Evolutionary conservation across 2,329 filamentous ascomycete genomes (phyloP), one percentile per base, ranked within the genome.

Genomic region (Claviceps quebecensis): DNA sequence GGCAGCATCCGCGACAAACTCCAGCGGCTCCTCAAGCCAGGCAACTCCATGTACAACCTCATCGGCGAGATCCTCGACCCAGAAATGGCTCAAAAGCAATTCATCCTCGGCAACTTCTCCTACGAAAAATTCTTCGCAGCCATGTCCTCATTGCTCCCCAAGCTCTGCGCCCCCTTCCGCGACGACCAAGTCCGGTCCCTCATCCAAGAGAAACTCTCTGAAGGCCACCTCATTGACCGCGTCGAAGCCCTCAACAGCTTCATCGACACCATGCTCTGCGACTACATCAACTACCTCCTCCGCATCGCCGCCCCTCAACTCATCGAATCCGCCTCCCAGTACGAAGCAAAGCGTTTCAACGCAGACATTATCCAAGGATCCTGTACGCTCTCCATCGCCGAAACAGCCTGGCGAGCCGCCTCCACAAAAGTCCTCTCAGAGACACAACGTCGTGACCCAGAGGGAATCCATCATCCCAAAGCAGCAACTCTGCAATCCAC

Each of bases 201-300:
- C 19, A 72, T 81, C 1, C 77, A 84, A 48, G 79, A 82, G 54
- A 77, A 80, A 56, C 69, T 83, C 8, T 66, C 67, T 46, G 70
- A 75, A 22, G 78, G 81, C 4, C 76, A 82, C 61, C 78, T 89
- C 60, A 84, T 89, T 16, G 82, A 86, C 60, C 83, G 87, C 55
- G 75, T 91, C 1, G 83, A 88, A 67, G 82, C 83, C 14, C 72
- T 93, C 2, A 77, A 88, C 50, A 78, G 81, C 34, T 84, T 87
- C 57, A 85, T 90, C 52, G 84, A 93, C 59, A 70, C 84, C 38
- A 83, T 91, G 69, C 78, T 86, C 23, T 80, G 87, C 53, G 87
- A 93, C 60, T 89, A 90, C 60, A 83, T 86, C 54, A 93, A 93
- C 63, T 91, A 87, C 61, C 74, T 90, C 59, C 71, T 93, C 48